Percentiles rank a stretch among this genome's conserved stretches.
Conservation (phyloP, 169 alveolate species). For the Ichthyophthirius multifiliis region DNA sequence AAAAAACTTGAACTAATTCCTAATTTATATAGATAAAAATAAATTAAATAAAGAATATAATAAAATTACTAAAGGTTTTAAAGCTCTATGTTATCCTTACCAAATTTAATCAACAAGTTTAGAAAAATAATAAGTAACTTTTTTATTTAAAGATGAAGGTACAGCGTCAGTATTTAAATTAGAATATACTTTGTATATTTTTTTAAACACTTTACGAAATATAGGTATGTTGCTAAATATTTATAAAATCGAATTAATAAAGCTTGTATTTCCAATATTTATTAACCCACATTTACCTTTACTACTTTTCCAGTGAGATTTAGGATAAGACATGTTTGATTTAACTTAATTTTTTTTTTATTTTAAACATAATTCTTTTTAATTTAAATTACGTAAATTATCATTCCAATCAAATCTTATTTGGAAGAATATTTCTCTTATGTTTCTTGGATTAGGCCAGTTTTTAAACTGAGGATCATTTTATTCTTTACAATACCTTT, state of each 20-base stretch:
- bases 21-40: background rate
- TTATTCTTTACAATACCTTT: background rate
- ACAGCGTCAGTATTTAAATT: background rate
- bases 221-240: background rate
- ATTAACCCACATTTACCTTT: background rate
- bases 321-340: background rate
- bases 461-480: background rate
- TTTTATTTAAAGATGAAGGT: background rate
- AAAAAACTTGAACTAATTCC: background rate
- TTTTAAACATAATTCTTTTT: background rate
- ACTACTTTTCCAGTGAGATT: conserved; percentile 11
- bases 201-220: background rate
- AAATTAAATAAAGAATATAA: background rate
- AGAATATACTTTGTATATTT: background rate
- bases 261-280: conserved; percentile 1
- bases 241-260: background rate
- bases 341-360: background rate
- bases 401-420: background rate
- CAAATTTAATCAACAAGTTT: background rate
- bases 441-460: conserved; percentile 15
- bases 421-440: background rate
- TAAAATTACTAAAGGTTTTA: background rate
- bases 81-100: background rate
- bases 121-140: background rate
- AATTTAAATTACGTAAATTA: background rate